Base-by-base conservation (phyloP, 345 rosid genomes). In the Citropsis articulata region DNA sequence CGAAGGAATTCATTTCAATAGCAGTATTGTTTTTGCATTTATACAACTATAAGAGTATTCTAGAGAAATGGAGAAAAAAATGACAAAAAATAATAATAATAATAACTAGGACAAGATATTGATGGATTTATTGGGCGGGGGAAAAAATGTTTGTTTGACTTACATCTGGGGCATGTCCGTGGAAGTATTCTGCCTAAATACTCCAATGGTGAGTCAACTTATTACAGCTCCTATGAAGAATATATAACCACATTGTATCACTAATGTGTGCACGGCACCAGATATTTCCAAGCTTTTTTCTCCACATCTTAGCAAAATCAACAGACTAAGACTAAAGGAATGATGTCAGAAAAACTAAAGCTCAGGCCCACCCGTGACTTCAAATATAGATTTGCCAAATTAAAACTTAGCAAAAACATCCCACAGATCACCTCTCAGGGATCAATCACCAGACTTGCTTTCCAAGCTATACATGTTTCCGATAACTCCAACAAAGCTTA, bases 361-460 rank as follows among this genome's bases (percentile, higher is more conserved):
- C 33, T 36, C 35, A 38, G n/a, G 38, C 9, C 9, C 78, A 65
- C 0, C 40, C 62, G 9, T 50, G 42, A 69, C 62, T 72, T 42
- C 7, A 7, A 38, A 50, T 42, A 61, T 19, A 69, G 40, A 22
- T 73, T 40, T 18, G 42, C 72, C 62, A 75, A 56, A 75, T 18
- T 31, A 30, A 36, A 57, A 75, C 65, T 62, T 63, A 16, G 28
- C 14, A 27, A 14, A 59, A 40, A 60, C 42, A 21, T 66, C 53
- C 33, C 7, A 16, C 6, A 1, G 45, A 76, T 27, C 33, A 10
- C 57, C 7, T 7, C 24, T 30, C 24, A 19, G 66, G 10, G 66
- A 48, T 84, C 79, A 86, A 16, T 83, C 56, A 14, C 18, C 83
- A 36, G 91, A 85, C 75, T 83, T 78, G 81, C 84, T 83, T 77